Evolutionary conservation across 306 rosid species (phyloP), one percentile per base, ranked within the genome.

Genomic region (Bauhinia variegata): DNA sequence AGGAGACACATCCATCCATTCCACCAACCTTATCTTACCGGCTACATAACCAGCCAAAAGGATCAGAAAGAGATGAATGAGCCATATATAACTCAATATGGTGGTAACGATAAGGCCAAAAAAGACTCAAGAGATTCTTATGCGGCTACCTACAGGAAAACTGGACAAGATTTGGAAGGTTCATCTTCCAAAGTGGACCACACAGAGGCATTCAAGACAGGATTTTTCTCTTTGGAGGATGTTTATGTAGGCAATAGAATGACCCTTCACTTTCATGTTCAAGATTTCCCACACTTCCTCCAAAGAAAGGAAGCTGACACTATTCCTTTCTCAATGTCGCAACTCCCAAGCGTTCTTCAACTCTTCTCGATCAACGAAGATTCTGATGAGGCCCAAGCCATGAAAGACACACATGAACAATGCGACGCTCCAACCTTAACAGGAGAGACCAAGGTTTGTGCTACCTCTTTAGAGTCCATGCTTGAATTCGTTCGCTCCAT

Each of bases 371-470:
- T 80, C 75, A 30, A 76, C 36, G 18, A 63, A 44, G 82, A 65
- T 44, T 83, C 95, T 42, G 63, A 74, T 17, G 39, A 68, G 4
- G 88, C 71, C 12, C 65, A 68, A 13, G 60, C 75, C 50, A 77
- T 88, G 82, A 78, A 47, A 23, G 15, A 11, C 48, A 72, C 86
- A 46, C 83, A 82, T 15, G 61, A 42, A 34, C 63, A 73, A 14
- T 88, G 95, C 18, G 83, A 78, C 57, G 34, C 37, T 28, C 43
- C 16, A 28, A 54, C 85, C 66, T 56, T 76, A 13, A 66, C 50
- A 1, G 91, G 85, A 9, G 88, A 88, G 75, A 88, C 73, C 46
- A 80, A 78, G 78, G 58, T 17, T 0, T 88, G 95, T 54, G 90
- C 66, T 2, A 85, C 70, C 17, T 87, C 88, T n/a, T 33, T 83